phyloP scores from a whole-genome alignment of 2,329 filamentous ascomycete species.

The Colletotrichum zoysiae region DNA sequence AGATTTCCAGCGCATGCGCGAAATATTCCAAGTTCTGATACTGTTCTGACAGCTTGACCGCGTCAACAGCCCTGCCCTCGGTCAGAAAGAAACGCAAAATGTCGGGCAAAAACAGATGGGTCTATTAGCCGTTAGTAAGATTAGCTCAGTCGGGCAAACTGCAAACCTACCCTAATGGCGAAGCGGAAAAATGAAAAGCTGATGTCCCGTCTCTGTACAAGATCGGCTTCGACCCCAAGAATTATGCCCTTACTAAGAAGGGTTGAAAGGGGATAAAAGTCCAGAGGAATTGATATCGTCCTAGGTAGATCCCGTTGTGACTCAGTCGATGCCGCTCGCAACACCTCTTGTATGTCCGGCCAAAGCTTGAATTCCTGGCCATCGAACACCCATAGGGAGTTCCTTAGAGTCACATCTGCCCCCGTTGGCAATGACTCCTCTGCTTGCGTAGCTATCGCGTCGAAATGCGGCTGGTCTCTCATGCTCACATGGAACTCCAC shows the following conservation, averaged over 20 bases:
- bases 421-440: slow-evolving; percentile 16
- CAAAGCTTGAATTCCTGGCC: slow-evolving; percentile 88
- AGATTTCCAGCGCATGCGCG: slow-evolving; percentile 89
- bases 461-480: slow-evolving; percentile 78
- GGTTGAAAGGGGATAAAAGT: slow-evolving; percentile 94
- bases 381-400: slow-evolving; percentile 96
- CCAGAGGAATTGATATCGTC: slow-evolving; percentile 83
- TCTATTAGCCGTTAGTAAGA: slow-evolving; percentile 69
- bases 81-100: slow-evolving; percentile 84
- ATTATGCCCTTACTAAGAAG: slow-evolving; percentile 91
- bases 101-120: slow-evolving; percentile 92
- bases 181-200: slow-evolving; percentile 92
- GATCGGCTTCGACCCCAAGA: slow-evolving; percentile 89
- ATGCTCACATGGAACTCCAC: slow-evolving; percentile 96
- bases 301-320: slow-evolving; percentile 77
- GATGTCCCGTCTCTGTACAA: slow-evolving; percentile 92
- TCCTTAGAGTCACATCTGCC: slow-evolving; percentile 64
- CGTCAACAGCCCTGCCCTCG: slow-evolving; percentile 81
- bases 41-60: slow-evolving; percentile 83
- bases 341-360: slow-evolving; percentile 87
- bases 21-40: slow-evolving; percentile 93
- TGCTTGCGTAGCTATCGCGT: slow-evolving; percentile 47
- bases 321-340: slow-evolving; percentile 77
- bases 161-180: slow-evolving; percentile 86
- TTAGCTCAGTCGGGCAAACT: slow-evolving; percentile 88